These are phyloP conservation scores for Lactarius hatsudake DNA, from an alignment of 768 basidiomycete genomes.

Conservation along the genomic window DNA sequence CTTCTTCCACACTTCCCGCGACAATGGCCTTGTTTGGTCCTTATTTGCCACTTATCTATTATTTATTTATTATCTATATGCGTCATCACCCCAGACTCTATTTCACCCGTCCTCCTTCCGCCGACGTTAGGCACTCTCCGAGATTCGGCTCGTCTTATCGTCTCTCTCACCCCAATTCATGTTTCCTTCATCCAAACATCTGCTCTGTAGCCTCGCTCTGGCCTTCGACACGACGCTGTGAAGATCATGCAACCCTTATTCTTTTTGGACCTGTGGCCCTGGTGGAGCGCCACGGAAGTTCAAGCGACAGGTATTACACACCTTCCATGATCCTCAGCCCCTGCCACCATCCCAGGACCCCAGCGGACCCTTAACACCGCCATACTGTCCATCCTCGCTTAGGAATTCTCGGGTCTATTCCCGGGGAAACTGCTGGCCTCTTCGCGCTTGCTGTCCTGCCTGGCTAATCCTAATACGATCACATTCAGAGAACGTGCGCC, in stretches of 20 bases:
- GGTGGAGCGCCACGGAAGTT: slow-evolving; percentile 4
- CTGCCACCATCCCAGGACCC: neutral
- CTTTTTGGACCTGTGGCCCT: neutral
- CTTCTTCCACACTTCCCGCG: slow-evolving; percentile 1
- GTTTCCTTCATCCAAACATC: neutral
- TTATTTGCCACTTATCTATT: neutral
- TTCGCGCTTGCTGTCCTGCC: neutral
- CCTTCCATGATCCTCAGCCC: slow-evolving; percentile 1
- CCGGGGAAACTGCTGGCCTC: slow-evolving; percentile 23
- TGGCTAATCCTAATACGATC: neutral
- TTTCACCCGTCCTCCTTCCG: neutral
- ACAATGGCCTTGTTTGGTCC: slow-evolving; percentile 4
- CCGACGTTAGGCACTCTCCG: neutral
- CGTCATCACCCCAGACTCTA: slow-evolving; percentile 7
- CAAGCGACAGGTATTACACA: neutral
- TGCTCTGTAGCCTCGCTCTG: neutral
- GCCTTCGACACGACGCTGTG: too few relatives aligned
- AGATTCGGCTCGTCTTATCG: neutral
- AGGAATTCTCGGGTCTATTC: slow-evolving; percentile 12
- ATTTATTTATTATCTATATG: neutral
- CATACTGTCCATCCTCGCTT: neutral
- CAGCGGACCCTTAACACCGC: slow-evolving; percentile 2
- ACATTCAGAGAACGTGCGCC: neutral
- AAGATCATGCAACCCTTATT: neutral
- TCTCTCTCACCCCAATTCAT: too few relatives aligned